These are phyloP conservation scores for Knufia fluminis DNA, from an alignment of 2,329 filamentous ascomycete species.

Conservation along the genomic window DNA sequence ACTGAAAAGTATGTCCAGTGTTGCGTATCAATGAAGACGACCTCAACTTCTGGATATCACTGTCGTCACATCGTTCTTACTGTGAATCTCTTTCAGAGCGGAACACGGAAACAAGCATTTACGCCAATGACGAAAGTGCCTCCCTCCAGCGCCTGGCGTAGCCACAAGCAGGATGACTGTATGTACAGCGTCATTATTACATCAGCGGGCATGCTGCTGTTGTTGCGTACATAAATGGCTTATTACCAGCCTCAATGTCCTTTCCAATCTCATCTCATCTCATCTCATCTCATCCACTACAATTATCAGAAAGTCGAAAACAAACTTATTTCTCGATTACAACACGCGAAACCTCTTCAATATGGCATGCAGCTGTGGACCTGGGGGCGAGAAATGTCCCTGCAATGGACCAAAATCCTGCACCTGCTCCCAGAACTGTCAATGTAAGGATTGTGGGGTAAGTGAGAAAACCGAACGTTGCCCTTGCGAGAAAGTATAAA, in stretches of 20 bases:
- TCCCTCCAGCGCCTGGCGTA: constrained; percentile 1
- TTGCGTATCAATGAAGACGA: constrained; percentile 3
- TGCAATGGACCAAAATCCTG: constrained; percentile 5
- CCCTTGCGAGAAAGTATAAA: neutral
- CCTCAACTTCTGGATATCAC: constrained; percentile 3
- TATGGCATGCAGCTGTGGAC: constrained; percentile 5
- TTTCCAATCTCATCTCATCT: constrained; percentile 2
- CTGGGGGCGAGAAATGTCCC: constrained; percentile 5
- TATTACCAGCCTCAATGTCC: constrained; percentile 1
- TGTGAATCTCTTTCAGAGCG: constrained; percentile 2
- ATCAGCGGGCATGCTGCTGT: neutral
- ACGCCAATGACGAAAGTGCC: constrained; percentile 2
- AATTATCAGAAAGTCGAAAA: constrained; percentile 1
- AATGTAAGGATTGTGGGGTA: constrained; percentile 8
- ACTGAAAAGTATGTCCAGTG: constrained; percentile 1
- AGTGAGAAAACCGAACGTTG: constrained; percentile 3
- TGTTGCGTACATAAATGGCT: constrained; percentile 1
- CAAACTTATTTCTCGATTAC: constrained; percentile 2
- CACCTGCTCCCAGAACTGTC: constrained; percentile 7
- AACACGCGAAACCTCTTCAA: constrained; percentile 4
- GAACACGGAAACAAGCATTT: constrained; percentile 4
- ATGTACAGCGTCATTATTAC: constrained; percentile 2
- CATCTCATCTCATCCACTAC: neutral
- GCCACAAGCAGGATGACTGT: constrained; percentile 1
- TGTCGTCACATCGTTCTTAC: constrained; percentile 2